phyloP scores from a whole-genome alignment of 768 basidiomycete species.

The Collybiopsis confluens region DNA sequence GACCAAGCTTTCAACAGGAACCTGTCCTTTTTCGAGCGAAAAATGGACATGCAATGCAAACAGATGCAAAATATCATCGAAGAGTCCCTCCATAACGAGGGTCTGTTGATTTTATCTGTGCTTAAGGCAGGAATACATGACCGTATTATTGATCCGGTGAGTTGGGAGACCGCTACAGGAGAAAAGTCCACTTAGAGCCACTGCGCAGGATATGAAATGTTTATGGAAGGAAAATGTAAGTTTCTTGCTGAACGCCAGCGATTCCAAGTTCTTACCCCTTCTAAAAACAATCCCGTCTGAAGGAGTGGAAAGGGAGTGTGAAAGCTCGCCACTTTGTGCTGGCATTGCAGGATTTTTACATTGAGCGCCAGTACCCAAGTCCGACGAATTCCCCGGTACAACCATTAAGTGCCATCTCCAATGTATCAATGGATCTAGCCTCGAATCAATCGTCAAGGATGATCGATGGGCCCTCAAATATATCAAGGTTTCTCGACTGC shows the following conservation, averaged over 20 bases:
- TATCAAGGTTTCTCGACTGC: conserved; percentile 24
- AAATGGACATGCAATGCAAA: conserved; percentile 28
- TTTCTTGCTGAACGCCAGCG: neutral
- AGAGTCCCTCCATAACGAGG: conserved; percentile 23
- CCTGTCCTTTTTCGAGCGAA: conserved; percentile 25
- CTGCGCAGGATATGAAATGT: conserved; percentile 26
- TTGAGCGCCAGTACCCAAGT: too few species aligned
- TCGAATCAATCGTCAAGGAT: neutral
- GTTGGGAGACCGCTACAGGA: neutral
- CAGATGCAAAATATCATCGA: conserved; percentile 14
- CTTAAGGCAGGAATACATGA: conserved; percentile 31
- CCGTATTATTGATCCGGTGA: conserved; percentile 26
- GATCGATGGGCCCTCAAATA: conserved; percentile 31
- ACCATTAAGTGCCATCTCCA: neutral
- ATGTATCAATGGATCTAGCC: neutral
- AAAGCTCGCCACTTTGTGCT: conserved; percentile 32
- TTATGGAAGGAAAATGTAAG: conserved; percentile 37
- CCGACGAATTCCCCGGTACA: neutral
- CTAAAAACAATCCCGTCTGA: neutral
- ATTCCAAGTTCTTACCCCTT: neutral
- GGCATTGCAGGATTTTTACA: conserved; percentile 30
- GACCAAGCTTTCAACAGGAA: conserved; percentile 22
- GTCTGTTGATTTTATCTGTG: conserved; percentile 27
- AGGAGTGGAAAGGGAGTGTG: conserved; percentile 33
- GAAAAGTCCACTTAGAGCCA: too few species aligned